Percentiles rank a stretch among this genome's conserved stretches.
phyloP scores from a whole-genome alignment of 164 flowering plant species.

The Umbellularia californica region DNA sequence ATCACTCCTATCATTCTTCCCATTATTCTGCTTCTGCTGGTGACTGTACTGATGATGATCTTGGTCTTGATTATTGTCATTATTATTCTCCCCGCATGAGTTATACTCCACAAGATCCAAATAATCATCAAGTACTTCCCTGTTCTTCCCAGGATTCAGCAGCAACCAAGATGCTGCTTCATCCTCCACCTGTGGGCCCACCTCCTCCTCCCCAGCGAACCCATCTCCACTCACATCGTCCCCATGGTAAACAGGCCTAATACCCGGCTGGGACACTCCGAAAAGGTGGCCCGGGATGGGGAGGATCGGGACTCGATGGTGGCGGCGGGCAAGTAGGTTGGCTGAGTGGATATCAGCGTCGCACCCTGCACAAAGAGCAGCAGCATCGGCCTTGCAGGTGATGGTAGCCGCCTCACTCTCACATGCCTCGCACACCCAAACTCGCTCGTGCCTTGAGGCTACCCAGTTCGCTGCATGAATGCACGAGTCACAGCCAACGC shows the following conservation, averaged over 20 bases:
- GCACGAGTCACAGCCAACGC: constrained; percentile 59
- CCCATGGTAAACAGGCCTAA: background rate
- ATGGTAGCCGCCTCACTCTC: constrained; percentile 75
- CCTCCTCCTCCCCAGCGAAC: constrained; percentile 38
- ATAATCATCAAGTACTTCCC: constrained; percentile 67
- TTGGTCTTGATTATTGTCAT: background rate
- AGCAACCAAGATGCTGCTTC: constrained; percentile 77
- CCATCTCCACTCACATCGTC: background rate
- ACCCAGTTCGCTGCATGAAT: constrained; percentile 34
- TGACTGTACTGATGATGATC: constrained; percentile 4
- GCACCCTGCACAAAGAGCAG: constrained; percentile 66
- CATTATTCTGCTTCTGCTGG: constrained; percentile 13
- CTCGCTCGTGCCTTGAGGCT: constrained; percentile 16
- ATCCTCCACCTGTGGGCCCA: constrained; percentile 36
- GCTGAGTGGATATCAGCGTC: constrained; percentile 83
- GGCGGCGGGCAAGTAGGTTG: constrained; percentile 81
- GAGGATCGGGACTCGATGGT: constrained; percentile 40
- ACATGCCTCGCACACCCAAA: constrained; percentile 83
- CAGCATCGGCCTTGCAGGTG: constrained; percentile 85
- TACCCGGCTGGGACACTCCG: constrained; percentile 15
- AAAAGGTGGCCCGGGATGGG: constrained; percentile 34
- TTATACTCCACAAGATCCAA: constrained; percentile 61
- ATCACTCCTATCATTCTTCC: constrained; percentile 39
- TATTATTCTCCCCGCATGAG: constrained; percentile 29
- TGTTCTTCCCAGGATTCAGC: constrained; percentile 45